These are phyloP conservation scores for Microsporum audouinii DNA, from an alignment of 2,329 filamentous ascomycete genomes.

Conservation along the genomic window DNA sequence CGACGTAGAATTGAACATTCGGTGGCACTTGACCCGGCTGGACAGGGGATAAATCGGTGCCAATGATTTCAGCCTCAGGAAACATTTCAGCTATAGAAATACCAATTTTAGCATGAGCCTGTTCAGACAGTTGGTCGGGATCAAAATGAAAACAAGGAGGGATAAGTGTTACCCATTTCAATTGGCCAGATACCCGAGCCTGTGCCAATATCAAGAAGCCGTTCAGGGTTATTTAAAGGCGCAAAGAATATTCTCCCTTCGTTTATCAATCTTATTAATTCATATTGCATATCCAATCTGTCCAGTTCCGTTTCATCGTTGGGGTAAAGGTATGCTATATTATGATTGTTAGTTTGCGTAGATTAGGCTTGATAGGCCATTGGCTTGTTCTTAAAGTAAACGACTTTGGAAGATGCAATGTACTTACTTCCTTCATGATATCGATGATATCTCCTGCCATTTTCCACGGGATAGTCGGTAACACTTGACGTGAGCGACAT, in stretches of 20 bases:
- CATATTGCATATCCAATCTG: slow-evolving; percentile 45
- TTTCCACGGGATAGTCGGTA: slow-evolving; percentile 21
- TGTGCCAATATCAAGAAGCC: slow-evolving; percentile 48
- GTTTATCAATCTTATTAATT: slow-evolving; percentile 41
- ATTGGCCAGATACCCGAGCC: slow-evolving; percentile 40
- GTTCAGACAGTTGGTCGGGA: neutral
- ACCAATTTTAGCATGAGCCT: neutral
- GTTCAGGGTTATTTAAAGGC: slow-evolving; percentile 33
- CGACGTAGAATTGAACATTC: slow-evolving; percentile 64
- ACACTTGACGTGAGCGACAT: slow-evolving; percentile 9
- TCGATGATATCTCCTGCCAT: slow-evolving; percentile 35
- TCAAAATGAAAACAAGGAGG: neutral
- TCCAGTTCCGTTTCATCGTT: slow-evolving; percentile 47
- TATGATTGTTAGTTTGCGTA: neutral
- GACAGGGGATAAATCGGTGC: slow-evolving; percentile 49
- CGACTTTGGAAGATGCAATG: neutral
- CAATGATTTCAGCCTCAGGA: slow-evolving; percentile 9
- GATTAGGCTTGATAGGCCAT: neutral
- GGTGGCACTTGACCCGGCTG: slow-evolving; percentile 55
- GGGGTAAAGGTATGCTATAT: slow-evolving; percentile 33
- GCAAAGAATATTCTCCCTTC: slow-evolving; percentile 37
- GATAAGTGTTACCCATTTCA: slow-evolving; percentile 10
- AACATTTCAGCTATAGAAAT: slow-evolving; percentile 3
- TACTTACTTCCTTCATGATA: slow-evolving; percentile 30
- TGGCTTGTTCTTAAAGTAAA: neutral